Conservation (phyloP, 1,139 yeast species). For the Pichia sp. region DNA sequence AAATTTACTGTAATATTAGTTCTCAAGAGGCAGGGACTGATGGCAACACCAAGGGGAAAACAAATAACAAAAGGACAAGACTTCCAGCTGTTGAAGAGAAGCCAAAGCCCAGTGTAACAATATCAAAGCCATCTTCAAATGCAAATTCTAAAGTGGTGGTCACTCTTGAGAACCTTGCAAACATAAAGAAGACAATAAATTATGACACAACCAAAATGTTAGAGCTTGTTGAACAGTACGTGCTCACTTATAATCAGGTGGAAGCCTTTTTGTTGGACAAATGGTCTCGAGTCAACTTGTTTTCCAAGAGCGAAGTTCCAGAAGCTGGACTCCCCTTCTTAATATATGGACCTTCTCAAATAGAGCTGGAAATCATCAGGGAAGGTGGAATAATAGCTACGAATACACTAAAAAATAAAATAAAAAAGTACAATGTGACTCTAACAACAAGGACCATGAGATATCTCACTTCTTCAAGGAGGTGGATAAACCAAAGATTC, state of each 20-base stretch:
- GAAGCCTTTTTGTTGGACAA: conserved; percentile 15
- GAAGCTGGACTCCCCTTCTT: conserved; percentile 23
- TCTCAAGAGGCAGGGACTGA: neutral
- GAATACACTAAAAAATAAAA: conserved; percentile 24
- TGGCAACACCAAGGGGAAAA: neutral
- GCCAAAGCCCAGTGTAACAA: neutral
- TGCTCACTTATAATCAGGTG: conserved; percentile 10
- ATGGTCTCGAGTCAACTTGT: conserved; percentile 12
- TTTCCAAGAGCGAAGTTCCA: conserved; percentile 4
- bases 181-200: conserved; percentile 5
- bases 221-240: conserved; percentile 8
- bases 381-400: conserved; percentile 28
- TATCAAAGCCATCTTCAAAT: neutral
- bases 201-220: conserved; percentile 11
- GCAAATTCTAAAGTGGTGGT: conserved; percentile 3
- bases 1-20: neutral
- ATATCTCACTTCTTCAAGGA: conserved; percentile 29
- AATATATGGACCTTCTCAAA: conserved; percentile 32
- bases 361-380: conserved; percentile 28
- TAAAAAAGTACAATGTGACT: conserved; percentile 23
- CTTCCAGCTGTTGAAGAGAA: neutral
- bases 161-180: conserved; percentile 7
- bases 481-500: conserved; percentile 32
- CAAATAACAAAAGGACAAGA: neutral
- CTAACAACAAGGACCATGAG: conserved; percentile 30